Percentiles rank a stretch among this genome's conserved stretches.
phyloP scores from a whole-genome alignment of 176 grass and related monocot species.

The Phragmites australis region DNA sequence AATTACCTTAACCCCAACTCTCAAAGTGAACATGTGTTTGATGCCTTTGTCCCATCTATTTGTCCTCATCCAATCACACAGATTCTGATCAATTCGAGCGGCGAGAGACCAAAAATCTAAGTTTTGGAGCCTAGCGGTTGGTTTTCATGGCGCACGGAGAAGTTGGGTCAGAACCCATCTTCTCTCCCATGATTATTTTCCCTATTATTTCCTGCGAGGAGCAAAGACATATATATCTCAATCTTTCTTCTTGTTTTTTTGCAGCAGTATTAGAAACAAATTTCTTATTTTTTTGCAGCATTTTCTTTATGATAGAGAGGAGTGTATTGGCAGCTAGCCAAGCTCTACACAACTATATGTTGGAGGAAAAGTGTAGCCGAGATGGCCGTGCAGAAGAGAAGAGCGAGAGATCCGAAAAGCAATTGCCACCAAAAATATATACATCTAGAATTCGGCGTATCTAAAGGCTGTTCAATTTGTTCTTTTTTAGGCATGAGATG shows the following conservation, averaged over 20 bases:
- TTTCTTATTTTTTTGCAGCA: background rate
- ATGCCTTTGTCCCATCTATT: background rate
- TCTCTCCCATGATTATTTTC: background rate
- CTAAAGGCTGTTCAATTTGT: background rate
- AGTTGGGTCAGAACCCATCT: background rate
- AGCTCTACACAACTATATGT: too few relatives aligned
- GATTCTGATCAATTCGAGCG: background rate
- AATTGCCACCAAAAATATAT: background rate
- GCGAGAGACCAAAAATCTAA: background rate
- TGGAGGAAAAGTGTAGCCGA: background rate
- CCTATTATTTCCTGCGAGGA: background rate
- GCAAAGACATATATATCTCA: background rate
- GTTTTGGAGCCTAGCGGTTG: background rate
- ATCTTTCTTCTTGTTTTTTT: background rate
- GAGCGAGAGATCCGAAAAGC: background rate
- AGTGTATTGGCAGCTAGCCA: background rate
- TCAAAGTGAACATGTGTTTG: background rate
- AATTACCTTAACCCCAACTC: background rate
- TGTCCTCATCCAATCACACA: conserved; percentile 21
- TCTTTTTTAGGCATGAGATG: background rate
- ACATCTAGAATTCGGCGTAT: background rate
- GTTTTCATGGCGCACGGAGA: background rate
- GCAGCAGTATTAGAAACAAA: background rate
- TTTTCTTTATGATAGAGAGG: background rate
- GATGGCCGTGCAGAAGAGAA: background rate